Conservation (phyloP, 371 early-diverging fungal species). For the Coemansia sp. region DNA sequence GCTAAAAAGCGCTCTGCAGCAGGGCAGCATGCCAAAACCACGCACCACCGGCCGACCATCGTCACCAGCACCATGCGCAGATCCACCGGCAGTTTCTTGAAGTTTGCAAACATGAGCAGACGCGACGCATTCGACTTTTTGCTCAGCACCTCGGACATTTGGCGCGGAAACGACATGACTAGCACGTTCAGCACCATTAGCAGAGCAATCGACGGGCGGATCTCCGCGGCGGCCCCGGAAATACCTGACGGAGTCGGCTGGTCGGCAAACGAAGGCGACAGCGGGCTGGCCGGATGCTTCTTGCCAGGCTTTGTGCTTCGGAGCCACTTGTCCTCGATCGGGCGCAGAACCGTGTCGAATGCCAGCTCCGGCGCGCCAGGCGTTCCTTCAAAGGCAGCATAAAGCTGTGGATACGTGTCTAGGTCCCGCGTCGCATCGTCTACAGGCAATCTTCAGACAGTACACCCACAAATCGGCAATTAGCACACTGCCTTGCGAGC, state of each 20-base stretch:
- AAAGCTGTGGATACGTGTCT: constrained; percentile 2
- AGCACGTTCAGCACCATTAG: not conserved
- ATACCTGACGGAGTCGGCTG: not conserved
- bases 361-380: constrained; percentile 1
- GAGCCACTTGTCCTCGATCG: constrained; percentile 20
- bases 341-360: constrained; percentile 6
- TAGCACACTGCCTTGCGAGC: too few relatives aligned
- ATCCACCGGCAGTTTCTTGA: constrained; percentile 9
- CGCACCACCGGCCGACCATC: constrained; percentile 27
- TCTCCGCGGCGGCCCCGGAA: not conserved
- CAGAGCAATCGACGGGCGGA: not conserved
- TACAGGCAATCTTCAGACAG: too few relatives aligned
- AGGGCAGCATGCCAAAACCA: not conserved
- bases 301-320: not conserved
- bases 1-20: constrained; percentile 1
- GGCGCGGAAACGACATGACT: not conserved
- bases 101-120: not conserved
- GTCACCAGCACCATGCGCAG: constrained; percentile 21
- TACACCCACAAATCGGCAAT: too few relatives aligned
- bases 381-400: constrained; percentile 2
- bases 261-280: not conserved
- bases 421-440: not conserved
- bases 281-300: not conserved
- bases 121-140: not conserved
- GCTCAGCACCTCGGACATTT: not conserved